These are phyloP conservation scores for Skeletonema grethae DNA, from an alignment of 108 stramenopile genomes.

Conservation along the genomic window DNA sequence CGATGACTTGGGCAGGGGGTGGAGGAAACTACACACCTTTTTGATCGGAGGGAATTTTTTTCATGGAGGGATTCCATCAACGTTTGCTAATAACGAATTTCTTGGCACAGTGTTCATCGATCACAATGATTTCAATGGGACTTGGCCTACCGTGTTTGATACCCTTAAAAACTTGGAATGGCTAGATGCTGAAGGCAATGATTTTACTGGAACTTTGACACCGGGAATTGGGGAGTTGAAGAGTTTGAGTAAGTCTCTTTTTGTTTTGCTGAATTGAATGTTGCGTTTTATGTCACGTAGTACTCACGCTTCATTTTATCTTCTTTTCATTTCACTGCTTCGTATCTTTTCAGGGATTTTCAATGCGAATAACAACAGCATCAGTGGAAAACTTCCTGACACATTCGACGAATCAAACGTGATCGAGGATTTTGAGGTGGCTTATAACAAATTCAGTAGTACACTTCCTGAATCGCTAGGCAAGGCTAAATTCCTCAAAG, in stretches of 20 bases:
- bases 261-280: not conserved
- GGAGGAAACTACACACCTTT: slow-evolving; percentile 36
- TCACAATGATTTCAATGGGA: slow-evolving; percentile 35
- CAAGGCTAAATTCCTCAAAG: slow-evolving; percentile 29
- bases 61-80: slow-evolving; percentile 20
- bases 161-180: slow-evolving; percentile 46
- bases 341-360: slow-evolving; percentile 13
- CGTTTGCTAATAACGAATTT: slow-evolving; percentile 25
- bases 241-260: slow-evolving; percentile 32
- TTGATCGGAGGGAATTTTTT: slow-evolving; percentile 28
- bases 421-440: slow-evolving; percentile 31
- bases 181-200: slow-evolving; percentile 39
- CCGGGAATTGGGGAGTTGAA: slow-evolving; percentile 25
- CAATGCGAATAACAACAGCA: slow-evolving; percentile 34
- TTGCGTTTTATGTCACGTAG: not conserved
- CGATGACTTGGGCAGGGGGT: slow-evolving; percentile 15
- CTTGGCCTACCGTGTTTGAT: slow-evolving; percentile 37
- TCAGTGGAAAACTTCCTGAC: slow-evolving; percentile 35
- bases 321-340: not conserved
- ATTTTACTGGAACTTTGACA: slow-evolving; percentile 28
- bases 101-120: slow-evolving; percentile 44
- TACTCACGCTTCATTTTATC: not conserved
- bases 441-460: slow-evolving; percentile 45
- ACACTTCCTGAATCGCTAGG: slow-evolving; percentile 34
- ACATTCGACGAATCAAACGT: slow-evolving; percentile 29